phyloP scores from a whole-genome alignment of 2,329 filamentous ascomycete genomes.

The Ilyonectria sp. region DNA sequence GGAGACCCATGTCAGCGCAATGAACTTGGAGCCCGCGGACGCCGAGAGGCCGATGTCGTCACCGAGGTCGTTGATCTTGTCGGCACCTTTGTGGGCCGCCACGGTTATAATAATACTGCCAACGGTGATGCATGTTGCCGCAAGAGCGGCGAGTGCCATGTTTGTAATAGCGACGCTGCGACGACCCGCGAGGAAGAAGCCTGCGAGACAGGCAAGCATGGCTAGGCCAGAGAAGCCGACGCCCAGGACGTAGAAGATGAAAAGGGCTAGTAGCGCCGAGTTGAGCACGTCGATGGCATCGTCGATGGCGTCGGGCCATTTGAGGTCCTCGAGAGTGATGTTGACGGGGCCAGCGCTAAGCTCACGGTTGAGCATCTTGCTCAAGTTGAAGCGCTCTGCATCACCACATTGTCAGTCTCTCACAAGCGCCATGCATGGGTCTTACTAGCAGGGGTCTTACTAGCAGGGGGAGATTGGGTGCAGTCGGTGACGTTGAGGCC shows the following conservation, averaged over 20 bases:
- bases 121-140: conserved; percentile 55
- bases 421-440: background rate
- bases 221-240: conserved; percentile 59
- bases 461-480: conserved; percentile 56
- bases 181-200: conserved; percentile 52
- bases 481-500: conserved; percentile 63
- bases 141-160: conserved; percentile 54
- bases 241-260: conserved; percentile 64
- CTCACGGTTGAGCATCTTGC: conserved; percentile 62
- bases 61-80: conserved; percentile 60
- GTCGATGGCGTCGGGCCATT: conserved; percentile 61
- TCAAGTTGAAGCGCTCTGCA: conserved; percentile 62
- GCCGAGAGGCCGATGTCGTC: conserved; percentile 62
- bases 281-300: conserved; percentile 66
- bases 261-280: conserved; percentile 62
- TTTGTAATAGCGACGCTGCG: conserved; percentile 54
- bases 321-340: conserved; percentile 62
- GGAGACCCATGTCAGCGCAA: conserved; percentile 63
- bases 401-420: conserved; percentile 14
- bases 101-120: conserved; percentile 62
- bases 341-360: conserved; percentile 61
- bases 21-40: conserved; percentile 60
- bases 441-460: conserved; percentile 55
- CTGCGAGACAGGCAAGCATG: conserved; percentile 57
- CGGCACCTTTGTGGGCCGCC: conserved; percentile 57